phyloP scores from a whole-genome alignment of 441 rosid genomes.

The Erodium trifolium region DNA sequence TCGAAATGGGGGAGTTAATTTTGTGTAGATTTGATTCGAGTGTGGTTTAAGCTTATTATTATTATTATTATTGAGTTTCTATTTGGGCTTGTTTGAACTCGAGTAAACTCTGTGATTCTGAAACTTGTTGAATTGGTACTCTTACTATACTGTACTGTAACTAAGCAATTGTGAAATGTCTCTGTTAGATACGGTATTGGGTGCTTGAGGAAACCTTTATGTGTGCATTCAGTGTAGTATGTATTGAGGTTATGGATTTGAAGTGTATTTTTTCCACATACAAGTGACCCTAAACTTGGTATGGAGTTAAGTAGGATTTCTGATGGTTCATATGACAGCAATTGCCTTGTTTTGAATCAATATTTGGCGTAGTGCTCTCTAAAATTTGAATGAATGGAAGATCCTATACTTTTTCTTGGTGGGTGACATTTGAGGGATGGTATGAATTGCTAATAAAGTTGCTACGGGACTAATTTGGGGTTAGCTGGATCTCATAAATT shows the following conservation, averaged over 20 bases:
- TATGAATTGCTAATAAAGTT: too few species aligned
- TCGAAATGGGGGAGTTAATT: neutral
- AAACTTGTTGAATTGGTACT: neutral
- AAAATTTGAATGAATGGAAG: too few species aligned
- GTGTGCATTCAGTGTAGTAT: neutral
- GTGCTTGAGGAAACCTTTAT: too few species aligned
- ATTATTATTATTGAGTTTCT: neutral
- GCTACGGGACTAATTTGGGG: neutral
- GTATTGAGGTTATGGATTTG: neutral
- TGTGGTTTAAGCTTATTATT: neutral
- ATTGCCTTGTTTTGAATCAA: neutral
- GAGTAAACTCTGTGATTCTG: neutral
- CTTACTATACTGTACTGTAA: neutral
- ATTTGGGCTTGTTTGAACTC: neutral
- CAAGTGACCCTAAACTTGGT: constrained; percentile 1
- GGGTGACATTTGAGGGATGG: too few species aligned
- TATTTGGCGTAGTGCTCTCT: neutral
- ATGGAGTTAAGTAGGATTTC: neutral
- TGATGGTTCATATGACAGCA: neutral
- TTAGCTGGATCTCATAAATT: neutral
- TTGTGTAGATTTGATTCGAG: neutral
- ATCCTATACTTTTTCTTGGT: too few species aligned
- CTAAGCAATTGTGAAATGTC: neutral
- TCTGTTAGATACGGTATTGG: neutral
- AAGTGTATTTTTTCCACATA: neutral